These are phyloP conservation scores for Multifurca ochricompacta DNA, from an alignment of 768 basidiomycete genomes.

Conservation along the genomic window DNA sequence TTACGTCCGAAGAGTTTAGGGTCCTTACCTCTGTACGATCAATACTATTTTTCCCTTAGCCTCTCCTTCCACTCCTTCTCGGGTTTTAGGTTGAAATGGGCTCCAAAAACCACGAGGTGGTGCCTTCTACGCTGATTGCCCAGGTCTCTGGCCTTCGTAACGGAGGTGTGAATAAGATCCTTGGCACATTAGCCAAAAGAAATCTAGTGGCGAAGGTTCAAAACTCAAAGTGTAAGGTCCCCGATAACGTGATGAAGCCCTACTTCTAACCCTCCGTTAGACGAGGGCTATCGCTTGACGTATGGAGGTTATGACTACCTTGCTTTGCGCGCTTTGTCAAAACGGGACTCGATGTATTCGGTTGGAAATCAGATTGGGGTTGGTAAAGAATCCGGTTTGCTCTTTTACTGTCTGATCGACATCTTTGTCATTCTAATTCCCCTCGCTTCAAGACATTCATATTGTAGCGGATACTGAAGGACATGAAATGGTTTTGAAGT, in stretches of 20 bases:
- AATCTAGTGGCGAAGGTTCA: constrained; percentile 85
- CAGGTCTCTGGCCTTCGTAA: constrained; percentile 89
- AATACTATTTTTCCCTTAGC: neutral
- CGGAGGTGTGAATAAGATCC: constrained; percentile 89
- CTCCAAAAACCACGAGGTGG: constrained; percentile 95
- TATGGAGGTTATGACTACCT: constrained; percentile 99
- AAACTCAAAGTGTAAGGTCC: constrained; percentile 82
- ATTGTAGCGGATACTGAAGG: constrained; percentile 82
- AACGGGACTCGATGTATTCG: constrained; percentile 79
- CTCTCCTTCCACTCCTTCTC: neutral
- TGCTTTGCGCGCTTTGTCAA: constrained; percentile 87
- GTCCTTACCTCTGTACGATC: constrained; percentile 81
- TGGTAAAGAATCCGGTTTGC: constrained; percentile 90
- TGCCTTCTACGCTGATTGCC: constrained; percentile 80
- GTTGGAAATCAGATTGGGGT: constrained; percentile 98
- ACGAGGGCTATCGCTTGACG: constrained; percentile 94
- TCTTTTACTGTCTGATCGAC: neutral
- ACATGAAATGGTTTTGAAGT: constrained; percentile 81
- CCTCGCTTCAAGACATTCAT: constrained; percentile 64
- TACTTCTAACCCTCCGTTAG: constrained; percentile 34
- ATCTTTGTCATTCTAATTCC: neutral
- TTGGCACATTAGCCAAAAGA: constrained; percentile 86
- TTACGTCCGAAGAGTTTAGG: constrained; percentile 87
- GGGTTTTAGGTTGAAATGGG: constrained; percentile 86
- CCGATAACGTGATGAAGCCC: neutral